These are phyloP conservation scores for Tripterygium wilfordii DNA, from an alignment of 177 flowering plant genomes.

Conservation along the genomic window DNA sequence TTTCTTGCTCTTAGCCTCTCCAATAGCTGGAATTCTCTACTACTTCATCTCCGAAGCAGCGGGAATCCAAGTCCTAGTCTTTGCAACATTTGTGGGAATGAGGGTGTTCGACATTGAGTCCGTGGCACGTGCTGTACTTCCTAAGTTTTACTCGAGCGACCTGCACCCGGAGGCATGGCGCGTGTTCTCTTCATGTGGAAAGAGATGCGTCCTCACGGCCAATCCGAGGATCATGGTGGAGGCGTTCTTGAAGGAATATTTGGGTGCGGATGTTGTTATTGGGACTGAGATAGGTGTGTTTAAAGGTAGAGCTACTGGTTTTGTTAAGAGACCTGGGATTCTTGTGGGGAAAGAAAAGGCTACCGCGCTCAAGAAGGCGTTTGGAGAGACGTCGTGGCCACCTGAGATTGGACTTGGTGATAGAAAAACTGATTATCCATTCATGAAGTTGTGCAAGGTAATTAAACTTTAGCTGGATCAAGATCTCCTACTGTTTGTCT, in stretches of 20 bases:
- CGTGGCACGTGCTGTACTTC: conserved; percentile 53
- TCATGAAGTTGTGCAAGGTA: conserved; percentile 55
- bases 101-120: conserved; percentile 46
- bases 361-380: conserved; percentile 32
- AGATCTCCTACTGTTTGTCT: not conserved
- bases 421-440: conserved; percentile 43
- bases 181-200: conserved; percentile 53
- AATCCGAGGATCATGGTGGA: conserved; percentile 68
- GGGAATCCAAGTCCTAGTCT: conserved; percentile 42
- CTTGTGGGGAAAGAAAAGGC: conserved; percentile 49
- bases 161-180: conserved; percentile 56
- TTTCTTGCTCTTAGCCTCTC: conserved; percentile 36
- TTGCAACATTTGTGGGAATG: conserved; percentile 42
- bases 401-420: conserved; percentile 62
- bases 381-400: conserved; percentile 16
- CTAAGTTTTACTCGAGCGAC: conserved; percentile 52
- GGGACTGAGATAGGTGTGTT: conserved; percentile 48
- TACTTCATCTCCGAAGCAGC: conserved; percentile 43
- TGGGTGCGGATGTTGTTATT: conserved; percentile 49
- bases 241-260: conserved; percentile 44
- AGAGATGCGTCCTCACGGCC: conserved; percentile 45
- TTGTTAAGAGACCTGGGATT: conserved; percentile 35
- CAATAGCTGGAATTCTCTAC: conserved; percentile 38
- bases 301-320: conserved; percentile 57
- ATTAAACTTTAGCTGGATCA: not conserved